Evolutionary conservation across 1,284 basidiomycete species (phyloP).

Genomic region (Ceratobasidium papillatum): DNA sequence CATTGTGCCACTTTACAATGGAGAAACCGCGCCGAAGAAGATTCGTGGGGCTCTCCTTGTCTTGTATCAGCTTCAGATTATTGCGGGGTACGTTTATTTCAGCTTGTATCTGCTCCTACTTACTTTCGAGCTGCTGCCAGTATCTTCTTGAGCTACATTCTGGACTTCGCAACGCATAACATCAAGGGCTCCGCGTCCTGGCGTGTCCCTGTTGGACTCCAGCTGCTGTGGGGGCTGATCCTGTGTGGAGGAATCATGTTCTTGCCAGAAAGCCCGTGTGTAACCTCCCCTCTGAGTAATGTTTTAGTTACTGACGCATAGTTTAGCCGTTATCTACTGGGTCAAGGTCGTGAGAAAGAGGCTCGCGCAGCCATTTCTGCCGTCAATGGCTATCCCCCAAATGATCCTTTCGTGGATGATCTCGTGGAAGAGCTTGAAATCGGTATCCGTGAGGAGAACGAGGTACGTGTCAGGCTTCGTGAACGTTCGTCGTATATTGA

Average conservation of each 20-base stretch:
- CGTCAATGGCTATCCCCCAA: slow-evolving; percentile 68
- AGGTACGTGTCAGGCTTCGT: neutral
- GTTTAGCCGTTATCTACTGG: slow-evolving; percentile 67
- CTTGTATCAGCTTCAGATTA: slow-evolving; percentile 79
- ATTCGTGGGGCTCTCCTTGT: slow-evolving; percentile 77
- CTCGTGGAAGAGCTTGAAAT: slow-evolving; percentile 74
- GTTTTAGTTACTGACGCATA: neutral
- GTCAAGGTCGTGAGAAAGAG: slow-evolving; percentile 61
- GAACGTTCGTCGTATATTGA: slow-evolving; percentile 42
- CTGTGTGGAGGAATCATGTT: slow-evolving; percentile 75
- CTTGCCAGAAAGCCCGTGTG: slow-evolving; percentile 81
- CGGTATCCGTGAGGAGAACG: slow-evolving; percentile 60
- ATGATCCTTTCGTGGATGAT: slow-evolving; percentile 70
- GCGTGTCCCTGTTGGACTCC: slow-evolving; percentile 66
- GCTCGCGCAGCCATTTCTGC: slow-evolving; percentile 70
- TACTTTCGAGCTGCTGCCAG: slow-evolving; percentile 52
- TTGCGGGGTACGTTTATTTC: slow-evolving; percentile 61
- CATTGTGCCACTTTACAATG: slow-evolving; percentile 82
- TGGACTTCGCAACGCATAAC: slow-evolving; percentile 74
- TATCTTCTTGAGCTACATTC: slow-evolving; percentile 75
- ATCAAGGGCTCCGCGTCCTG: slow-evolving; percentile 70
- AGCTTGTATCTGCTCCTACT: neutral
- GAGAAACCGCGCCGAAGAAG: slow-evolving; percentile 79
- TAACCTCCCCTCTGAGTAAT: slow-evolving; percentile 37
- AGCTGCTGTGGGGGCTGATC: slow-evolving; percentile 72